Percentiles rank a stretch among this genome's conserved stretches.
Conservation (phyloP, 202 grass and related monocot genomes). For the Carex arenaria region DNA sequence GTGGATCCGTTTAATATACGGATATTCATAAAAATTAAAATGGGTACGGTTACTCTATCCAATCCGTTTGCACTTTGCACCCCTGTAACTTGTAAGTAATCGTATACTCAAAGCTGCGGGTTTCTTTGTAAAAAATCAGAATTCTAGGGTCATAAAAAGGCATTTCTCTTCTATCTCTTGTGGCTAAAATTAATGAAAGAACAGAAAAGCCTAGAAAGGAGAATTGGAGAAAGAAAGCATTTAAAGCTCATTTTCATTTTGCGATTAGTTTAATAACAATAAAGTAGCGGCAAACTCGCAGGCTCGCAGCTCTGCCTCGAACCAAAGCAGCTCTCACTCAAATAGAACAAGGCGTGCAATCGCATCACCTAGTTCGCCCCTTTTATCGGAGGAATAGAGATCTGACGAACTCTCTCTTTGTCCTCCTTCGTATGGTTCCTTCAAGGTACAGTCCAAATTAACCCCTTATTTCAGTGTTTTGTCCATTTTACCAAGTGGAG, state of each 20-base stretch:
- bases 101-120: neutral
- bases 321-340: neutral
- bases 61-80: no score
- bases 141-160: neutral
- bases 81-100: neutral
- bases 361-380: neutral
- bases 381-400: neutral
- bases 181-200: neutral
- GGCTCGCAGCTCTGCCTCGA: neutral
- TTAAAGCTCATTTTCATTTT: neutral
- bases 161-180: neutral
- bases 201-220: neutral
- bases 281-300: neutral
- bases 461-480: neutral
- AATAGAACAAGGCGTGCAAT: neutral
- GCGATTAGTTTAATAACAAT: neutral
- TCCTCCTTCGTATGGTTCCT: constrained; percentile 10
- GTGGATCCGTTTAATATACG: no score
- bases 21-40: no score
- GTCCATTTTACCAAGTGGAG: neutral
- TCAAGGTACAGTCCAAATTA: neutral
- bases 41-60: no score
- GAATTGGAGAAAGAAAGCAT: neutral
- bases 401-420: neutral
- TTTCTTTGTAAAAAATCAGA: neutral